A percentile compares a stretch with the other conserved stretches of the same genome.
Evolutionary conservation across 2,329 filamentous ascomycete genomes (phyloP).

Genomic region (Ophiostoma quercus): DNA sequence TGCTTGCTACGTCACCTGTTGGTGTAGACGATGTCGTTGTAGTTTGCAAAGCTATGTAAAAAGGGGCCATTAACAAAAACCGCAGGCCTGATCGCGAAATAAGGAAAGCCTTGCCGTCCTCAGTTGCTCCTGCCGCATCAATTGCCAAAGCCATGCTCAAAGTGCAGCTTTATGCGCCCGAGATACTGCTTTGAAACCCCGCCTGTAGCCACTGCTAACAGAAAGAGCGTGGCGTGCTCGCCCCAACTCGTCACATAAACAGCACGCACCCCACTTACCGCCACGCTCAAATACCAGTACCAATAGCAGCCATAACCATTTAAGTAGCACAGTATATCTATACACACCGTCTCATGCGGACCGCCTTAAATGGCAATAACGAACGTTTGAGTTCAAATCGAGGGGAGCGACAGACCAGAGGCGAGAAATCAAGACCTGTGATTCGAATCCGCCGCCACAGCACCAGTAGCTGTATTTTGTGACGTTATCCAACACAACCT

Average conservation of each 20-base stretch:
- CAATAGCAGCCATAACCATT: neutral
- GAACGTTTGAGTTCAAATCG: neutral
- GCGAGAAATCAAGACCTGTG: neutral
- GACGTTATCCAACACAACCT: conserved; percentile 13
- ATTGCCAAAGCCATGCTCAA: neutral
- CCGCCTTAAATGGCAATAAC: neutral
- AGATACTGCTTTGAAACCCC: conserved; percentile 8
- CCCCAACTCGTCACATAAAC: neutral
- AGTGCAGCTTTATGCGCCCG: neutral
- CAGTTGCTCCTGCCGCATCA: neutral
- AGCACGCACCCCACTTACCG: conserved; percentile 1
- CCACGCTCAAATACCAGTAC: neutral
- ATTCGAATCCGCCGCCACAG: neutral
- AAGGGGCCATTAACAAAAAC: no score
- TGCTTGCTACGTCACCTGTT: neutral
- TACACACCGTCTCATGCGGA: neutral
- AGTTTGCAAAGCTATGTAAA: neutral
- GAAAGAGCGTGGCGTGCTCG: conserved; percentile 6
- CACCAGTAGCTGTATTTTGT: neutral
- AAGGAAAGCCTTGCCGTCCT: neutral
- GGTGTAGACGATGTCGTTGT: neutral
- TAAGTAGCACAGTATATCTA: neutral
- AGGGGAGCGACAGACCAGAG: neutral
- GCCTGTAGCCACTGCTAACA: neutral
- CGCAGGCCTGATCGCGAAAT: neutral